Conservation (phyloP, 169 alveolate genomes). For the Besnoitia besnoiti region DNA sequence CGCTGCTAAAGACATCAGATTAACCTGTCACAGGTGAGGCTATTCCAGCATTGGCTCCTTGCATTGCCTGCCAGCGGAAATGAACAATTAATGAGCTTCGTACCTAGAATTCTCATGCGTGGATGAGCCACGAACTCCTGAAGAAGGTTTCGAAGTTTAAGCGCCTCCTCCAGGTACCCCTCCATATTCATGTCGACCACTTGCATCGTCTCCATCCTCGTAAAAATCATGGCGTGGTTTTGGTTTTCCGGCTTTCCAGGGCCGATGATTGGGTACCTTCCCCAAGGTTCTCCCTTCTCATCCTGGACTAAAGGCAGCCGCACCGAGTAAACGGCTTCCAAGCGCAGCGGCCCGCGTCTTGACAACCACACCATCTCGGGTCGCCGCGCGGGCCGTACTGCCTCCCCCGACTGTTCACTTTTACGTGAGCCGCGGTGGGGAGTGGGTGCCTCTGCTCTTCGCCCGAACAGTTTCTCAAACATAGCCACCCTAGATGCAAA, state of each 20-base stretch:
- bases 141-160: conserved; percentile 64
- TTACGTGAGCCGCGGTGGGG: background rate
- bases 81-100: background rate
- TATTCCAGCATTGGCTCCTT: too few relatives aligned
- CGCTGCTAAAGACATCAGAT: too few relatives aligned
- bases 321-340: conserved; percentile 60
- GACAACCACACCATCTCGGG: conserved; percentile 63
- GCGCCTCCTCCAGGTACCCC: conserved; percentile 65
- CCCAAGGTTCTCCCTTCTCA: conserved; percentile 66
- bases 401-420: background rate
- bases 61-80: too few relatives aligned
- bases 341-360: conserved; percentile 65
- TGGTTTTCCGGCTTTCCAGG: conserved; percentile 71
- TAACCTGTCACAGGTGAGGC: too few relatives aligned
- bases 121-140: conserved; percentile 62
- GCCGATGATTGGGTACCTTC: conserved; percentile 61
- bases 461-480: conserved; percentile 9
- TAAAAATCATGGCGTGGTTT: conserved; percentile 63
- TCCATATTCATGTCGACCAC: conserved; percentile 71
- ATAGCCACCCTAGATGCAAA: conserved; percentile 14
- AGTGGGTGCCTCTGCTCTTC: background rate
- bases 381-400: background rate
- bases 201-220: conserved; percentile 67
- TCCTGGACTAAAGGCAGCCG: conserved; percentile 62
- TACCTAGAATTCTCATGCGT: conserved; percentile 63